phyloP scores from a whole-genome alignment of 257 asterid genomes.

The Anisodus tanguticus region DNA sequence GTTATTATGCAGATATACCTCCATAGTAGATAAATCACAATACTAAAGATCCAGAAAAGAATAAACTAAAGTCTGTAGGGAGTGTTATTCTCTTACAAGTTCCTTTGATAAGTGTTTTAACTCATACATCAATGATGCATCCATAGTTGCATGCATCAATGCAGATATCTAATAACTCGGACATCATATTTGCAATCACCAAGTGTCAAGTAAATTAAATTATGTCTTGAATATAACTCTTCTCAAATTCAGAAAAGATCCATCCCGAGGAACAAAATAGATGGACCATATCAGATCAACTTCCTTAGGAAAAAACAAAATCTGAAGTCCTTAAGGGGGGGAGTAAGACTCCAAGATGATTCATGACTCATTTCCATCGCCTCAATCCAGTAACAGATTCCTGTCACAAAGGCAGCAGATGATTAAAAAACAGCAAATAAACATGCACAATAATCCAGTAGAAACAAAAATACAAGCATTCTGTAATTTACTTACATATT shows the following conservation, averaged over 20 bases:
- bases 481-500: constrained; percentile 47
- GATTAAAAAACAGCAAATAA: background rate
- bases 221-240: background rate
- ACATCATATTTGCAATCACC: background rate
- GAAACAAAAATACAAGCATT: background rate
- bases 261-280: background rate
- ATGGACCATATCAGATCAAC: background rate
- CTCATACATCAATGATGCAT: background rate
- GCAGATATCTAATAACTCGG: background rate
- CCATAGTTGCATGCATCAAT: no score
- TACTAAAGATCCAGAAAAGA: background rate
- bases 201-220: background rate
- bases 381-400: background rate
- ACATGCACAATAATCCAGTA: background rate
- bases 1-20: background rate
- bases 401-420: constrained; percentile 9
- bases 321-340: background rate
- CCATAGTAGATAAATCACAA: background rate
- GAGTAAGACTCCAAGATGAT: background rate
- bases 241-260: background rate
- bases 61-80: background rate
- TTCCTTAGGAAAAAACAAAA: no score
- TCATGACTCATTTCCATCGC: background rate
- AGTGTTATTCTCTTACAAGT: background rate
- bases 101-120: no score